Evolutionary conservation across 805 yeast genomes (phyloP).

Genomic region (Monosporozyma servazzii): DNA sequence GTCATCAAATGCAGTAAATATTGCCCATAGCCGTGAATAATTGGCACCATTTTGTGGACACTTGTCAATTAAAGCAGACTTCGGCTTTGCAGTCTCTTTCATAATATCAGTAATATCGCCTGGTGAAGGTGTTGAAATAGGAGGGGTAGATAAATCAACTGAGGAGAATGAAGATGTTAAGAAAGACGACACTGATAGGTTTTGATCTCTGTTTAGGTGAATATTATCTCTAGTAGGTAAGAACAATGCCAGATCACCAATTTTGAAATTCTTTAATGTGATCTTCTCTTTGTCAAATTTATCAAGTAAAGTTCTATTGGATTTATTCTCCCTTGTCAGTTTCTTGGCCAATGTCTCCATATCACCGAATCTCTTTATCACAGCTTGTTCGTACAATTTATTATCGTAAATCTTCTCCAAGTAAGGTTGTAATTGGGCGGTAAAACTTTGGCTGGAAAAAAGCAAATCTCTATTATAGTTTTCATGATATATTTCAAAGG

Average conservation of each 20-base stretch:
- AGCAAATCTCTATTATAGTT: conserved; percentile 5
- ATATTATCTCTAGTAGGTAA: conserved; percentile 55
- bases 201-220: conserved; percentile 6
- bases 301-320: conserved; percentile 22
- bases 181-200: conserved; percentile 17
- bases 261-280: conserved; percentile 55
- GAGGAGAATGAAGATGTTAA: conserved; percentile 29
- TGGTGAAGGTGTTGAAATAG: conserved; percentile 13
- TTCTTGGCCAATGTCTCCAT: conserved; percentile 85
- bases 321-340: conserved; percentile 51
- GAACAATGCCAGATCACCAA: conserved; percentile 74
- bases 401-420: conserved; percentile 22
- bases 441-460: neutral
- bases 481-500: conserved; percentile 10
- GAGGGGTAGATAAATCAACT: conserved; percentile 28
- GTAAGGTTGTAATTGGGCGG: neutral
- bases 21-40: conserved; percentile 70
- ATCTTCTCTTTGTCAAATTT: conserved; percentile 38
- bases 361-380: conserved; percentile 73
- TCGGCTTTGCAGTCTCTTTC: neutral
- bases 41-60: neutral
- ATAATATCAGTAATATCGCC: conserved; percentile 5
- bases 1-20: conserved; percentile 68
- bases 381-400: conserved; percentile 33
- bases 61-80: conserved; percentile 8